phyloP scores from a whole-genome alignment of 1,284 basidiomycete genomes.

The Filobasidium uniguttulatum region DNA sequence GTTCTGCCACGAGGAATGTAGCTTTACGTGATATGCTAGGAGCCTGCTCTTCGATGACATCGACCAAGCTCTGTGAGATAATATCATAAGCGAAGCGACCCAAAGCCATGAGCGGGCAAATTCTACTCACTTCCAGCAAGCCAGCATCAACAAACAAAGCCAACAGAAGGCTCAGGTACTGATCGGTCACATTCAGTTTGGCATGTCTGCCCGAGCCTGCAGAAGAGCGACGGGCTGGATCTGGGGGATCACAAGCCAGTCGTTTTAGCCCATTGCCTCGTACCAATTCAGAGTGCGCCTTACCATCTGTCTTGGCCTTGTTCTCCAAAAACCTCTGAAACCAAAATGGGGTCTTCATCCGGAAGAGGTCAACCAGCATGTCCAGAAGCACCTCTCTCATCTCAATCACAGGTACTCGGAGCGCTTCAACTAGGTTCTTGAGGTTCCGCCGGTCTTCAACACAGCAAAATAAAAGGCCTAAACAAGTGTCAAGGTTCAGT shows the following conservation, averaged over 20 bases:
- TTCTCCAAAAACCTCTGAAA: constrained; percentile 80
- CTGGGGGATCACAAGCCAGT: too few species aligned
- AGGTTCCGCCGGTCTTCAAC: constrained; percentile 78
- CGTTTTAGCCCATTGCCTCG: too few species aligned
- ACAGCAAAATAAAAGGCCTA: constrained; percentile 86
- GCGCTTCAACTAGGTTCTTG: constrained; percentile 65
- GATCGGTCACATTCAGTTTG: constrained; percentile 61
- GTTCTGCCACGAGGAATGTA: constrained; percentile 79
- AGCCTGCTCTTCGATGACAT: constrained; percentile 58
- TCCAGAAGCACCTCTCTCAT: constrained; percentile 80
- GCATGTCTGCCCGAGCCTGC: neutral
- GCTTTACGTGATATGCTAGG: constrained; percentile 68
- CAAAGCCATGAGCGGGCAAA: neutral
- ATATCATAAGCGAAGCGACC: neutral
- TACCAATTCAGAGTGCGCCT: too few species aligned
- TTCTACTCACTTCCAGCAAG: constrained; percentile 55
- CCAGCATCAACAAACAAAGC: constrained; percentile 77
- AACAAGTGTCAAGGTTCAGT: neutral
- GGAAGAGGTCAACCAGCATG: constrained; percentile 85
- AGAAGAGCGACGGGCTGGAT: neutral
- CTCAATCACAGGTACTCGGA: constrained; percentile 74
- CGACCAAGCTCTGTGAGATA: constrained; percentile 61
- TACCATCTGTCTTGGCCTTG: too few species aligned
- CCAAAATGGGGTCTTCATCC: constrained; percentile 80
- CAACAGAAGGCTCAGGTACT: constrained; percentile 81